Evolutionary conservation across 108 stramenopile species (phyloP).

Genomic region (Conticribra weissflogii): DNA sequence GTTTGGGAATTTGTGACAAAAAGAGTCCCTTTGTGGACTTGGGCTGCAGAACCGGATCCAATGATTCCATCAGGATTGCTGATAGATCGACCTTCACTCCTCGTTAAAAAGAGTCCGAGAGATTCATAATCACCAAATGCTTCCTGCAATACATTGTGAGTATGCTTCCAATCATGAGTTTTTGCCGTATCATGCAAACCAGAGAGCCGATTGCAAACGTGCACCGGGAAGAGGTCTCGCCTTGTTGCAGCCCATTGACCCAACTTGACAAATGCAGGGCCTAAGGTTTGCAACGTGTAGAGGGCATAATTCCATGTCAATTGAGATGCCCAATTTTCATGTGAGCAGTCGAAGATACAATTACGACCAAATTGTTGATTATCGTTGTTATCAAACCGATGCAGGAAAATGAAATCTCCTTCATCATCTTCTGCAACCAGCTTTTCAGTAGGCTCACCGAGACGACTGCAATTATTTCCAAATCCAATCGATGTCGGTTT

Average conservation of each 20-base stretch:
- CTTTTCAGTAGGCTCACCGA: not conserved
- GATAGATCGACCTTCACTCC: not conserved
- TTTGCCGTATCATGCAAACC: constrained; percentile 67
- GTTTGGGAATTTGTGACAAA: not conserved
- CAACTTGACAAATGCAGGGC: constrained; percentile 86
- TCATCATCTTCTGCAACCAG: not conserved
- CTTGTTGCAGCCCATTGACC: constrained; percentile 91
- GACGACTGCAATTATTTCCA: not conserved
- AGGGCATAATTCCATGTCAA: constrained; percentile 78
- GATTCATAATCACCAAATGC: constrained; percentile 79
- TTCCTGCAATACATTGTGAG: constrained; percentile 59
- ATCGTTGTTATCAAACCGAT: constrained; percentile 16
- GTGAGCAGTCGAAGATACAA: not conserved
- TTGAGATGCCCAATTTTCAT: constrained; percentile 54
- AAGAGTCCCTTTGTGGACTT: constrained; percentile 79
- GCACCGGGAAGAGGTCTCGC: constrained; percentile 82
- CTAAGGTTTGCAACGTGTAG: constrained; percentile 68
- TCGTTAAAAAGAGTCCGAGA: constrained; percentile 54
- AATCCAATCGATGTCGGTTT: not conserved
- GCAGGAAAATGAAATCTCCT: constrained; percentile 3
- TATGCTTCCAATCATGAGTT: constrained; percentile 74
- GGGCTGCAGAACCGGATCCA: constrained; percentile 91
- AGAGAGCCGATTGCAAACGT: constrained; percentile 71
- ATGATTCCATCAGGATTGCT: constrained; percentile 51
- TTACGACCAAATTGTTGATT: not conserved